These are phyloP conservation scores for Lipomyces starkeyi DNA, from an alignment of 805 yeast species.

Conservation along the genomic window DNA sequence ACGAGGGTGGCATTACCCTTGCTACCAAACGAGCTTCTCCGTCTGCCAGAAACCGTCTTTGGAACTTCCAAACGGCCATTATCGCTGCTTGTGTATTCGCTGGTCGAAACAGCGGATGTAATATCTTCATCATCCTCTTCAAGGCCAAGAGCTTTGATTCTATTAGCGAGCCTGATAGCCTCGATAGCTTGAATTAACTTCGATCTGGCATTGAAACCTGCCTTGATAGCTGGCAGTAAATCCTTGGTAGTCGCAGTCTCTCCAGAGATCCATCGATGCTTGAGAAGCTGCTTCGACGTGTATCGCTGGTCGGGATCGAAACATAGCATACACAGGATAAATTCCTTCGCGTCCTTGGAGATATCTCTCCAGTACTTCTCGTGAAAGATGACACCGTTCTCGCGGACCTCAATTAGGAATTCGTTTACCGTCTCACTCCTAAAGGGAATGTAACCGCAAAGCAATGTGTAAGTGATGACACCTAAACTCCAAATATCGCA, in stretches of 20 bases:
- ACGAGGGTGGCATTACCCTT: slow-evolving; percentile 32
- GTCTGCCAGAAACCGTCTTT: not conserved
- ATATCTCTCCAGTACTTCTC: slow-evolving; percentile 84
- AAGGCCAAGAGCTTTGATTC: slow-evolving; percentile 69
- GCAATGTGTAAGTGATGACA: slow-evolving; percentile 84
- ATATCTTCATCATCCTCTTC: slow-evolving; percentile 56
- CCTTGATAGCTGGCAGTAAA: slow-evolving; percentile 78
- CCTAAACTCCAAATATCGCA: slow-evolving; percentile 98
- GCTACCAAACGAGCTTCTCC: slow-evolving; percentile 25
- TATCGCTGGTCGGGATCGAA: slow-evolving; percentile 72
- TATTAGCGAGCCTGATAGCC: slow-evolving; percentile 78
- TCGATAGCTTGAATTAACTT: slow-evolving; percentile 87
- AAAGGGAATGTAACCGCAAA: slow-evolving; percentile 93
- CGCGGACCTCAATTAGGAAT: slow-evolving; percentile 80
- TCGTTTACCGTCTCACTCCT: slow-evolving; percentile 81
- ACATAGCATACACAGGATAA: slow-evolving; percentile 73
- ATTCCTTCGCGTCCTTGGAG: slow-evolving; percentile 77
- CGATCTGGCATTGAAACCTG: slow-evolving; percentile 81
- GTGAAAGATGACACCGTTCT: slow-evolving; percentile 82
- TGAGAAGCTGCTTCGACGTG: slow-evolving; percentile 59
- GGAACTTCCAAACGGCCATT: not conserved
- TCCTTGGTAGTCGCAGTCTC: slow-evolving; percentile 57
- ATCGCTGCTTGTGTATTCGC: not conserved
- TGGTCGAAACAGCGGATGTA: not conserved
- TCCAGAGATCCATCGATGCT: slow-evolving; percentile 73